Conservation (phyloP, 2,329 filamentous ascomycete species). For the Aspergillus felis region DNA sequence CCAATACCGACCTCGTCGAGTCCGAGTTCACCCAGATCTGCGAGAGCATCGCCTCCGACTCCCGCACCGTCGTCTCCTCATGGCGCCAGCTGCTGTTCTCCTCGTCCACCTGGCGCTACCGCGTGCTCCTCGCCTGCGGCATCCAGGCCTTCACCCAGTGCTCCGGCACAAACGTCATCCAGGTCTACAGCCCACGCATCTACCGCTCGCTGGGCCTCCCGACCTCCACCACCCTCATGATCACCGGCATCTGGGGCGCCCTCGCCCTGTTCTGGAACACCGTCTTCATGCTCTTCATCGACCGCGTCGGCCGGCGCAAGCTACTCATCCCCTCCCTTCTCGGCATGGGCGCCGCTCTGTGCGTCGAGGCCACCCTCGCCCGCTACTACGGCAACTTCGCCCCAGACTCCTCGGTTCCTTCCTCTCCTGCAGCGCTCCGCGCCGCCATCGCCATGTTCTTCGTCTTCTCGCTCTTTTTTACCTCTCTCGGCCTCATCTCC, state of each 20-base stretch:
- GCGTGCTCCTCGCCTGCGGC: conserved; percentile 46
- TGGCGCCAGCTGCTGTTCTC: conserved; percentile 42
- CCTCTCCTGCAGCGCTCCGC: conserved; percentile 31
- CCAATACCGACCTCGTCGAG: conserved; percentile 34
- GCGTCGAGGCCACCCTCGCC: conserved; percentile 40
- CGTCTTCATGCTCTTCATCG: conserved; percentile 44
- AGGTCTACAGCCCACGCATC: conserved; percentile 43
- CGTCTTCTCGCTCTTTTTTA: conserved; percentile 45
- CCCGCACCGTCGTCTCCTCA: conserved; percentile 27
- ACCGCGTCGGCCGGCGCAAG: conserved; percentile 48
- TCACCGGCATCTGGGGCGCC: conserved; percentile 50
- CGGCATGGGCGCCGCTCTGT: conserved; percentile 40
- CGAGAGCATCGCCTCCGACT: conserved; percentile 31
- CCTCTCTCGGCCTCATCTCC: conserved; percentile 43
- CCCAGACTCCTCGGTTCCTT: conserved; percentile 18
- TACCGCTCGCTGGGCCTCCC: conserved; percentile 45
- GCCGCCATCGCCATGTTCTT: conserved; percentile 48
- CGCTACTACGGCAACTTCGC: conserved; percentile 31
- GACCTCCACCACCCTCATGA: conserved; percentile 46
- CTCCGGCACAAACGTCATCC: conserved; percentile 47
- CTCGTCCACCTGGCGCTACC: conserved; percentile 43
- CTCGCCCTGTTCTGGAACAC: conserved; percentile 49
- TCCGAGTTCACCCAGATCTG: conserved; percentile 41
- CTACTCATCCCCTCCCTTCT: conserved; percentile 44
- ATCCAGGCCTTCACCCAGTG: conserved; percentile 49